Evolutionary conservation across 768 basidiomycete genomes (phyloP).

Genomic region (Leccinellum albellum): DNA sequence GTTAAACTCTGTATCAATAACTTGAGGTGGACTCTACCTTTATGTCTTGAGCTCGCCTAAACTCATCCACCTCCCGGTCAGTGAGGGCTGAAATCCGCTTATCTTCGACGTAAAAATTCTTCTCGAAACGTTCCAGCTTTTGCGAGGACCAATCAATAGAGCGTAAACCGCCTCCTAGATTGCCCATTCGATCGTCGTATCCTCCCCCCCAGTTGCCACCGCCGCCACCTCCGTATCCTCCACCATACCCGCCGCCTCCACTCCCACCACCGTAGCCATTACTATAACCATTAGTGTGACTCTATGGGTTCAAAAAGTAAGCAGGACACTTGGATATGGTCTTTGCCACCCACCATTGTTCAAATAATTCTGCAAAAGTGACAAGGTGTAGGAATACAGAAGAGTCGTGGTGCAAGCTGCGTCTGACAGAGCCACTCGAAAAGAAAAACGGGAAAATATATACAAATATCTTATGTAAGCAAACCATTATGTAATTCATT

Average conservation of each 20-base stretch:
- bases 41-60: conserved; percentile 81
- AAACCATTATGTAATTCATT: conserved; percentile 5
- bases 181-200: conserved; percentile 65
- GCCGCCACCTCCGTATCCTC: conserved; percentile 30
- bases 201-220: conserved; percentile 37
- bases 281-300: conserved; percentile 32
- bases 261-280: conserved; percentile 36
- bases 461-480: background rate
- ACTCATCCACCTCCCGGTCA: conserved; percentile 87
- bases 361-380: background rate
- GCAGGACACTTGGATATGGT: background rate
- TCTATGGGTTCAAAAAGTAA: conserved; percentile 16
- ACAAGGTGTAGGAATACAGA: background rate
- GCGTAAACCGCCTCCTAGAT: conserved; percentile 77
- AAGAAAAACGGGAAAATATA: conserved; percentile 17
- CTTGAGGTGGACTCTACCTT: conserved; percentile 45
- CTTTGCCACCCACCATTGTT: conserved; percentile 19
- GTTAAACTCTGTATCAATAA: background rate
- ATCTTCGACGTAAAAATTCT: conserved; percentile 96
- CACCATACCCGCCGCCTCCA: conserved; percentile 23
- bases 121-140: conserved; percentile 85
- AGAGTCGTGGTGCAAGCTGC: conserved; percentile 22
- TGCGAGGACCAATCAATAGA: conserved; percentile 79
- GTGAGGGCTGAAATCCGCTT: conserved; percentile 71
- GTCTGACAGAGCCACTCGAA: conserved; percentile 11